Percentiles rank a stretch among this genome's conserved stretches.
Evolutionary conservation across 2,329 filamentous ascomycete species (phyloP).

Genomic region (Thelonectria olida): DNA sequence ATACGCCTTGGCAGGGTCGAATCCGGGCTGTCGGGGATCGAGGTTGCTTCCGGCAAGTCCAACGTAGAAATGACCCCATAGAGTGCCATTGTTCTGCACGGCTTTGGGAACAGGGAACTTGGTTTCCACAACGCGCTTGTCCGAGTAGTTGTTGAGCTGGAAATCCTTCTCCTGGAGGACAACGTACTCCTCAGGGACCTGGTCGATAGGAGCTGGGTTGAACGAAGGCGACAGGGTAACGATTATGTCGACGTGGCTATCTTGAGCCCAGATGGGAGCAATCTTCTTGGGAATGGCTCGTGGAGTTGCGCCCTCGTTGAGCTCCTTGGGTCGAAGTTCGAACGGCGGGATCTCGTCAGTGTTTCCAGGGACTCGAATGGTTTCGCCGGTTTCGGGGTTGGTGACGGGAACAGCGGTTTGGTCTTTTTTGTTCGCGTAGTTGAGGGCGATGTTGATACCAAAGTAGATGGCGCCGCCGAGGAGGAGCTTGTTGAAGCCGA

Average conservation of each 20-base stretch:
- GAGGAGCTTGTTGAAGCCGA: slow-evolving; percentile 57
- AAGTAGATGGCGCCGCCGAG: slow-evolving; percentile 66
- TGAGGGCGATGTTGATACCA: slow-evolving; percentile 67
- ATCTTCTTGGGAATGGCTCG: slow-evolving; percentile 74
- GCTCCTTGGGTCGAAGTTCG: slow-evolving; percentile 67
- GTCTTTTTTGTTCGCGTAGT: slow-evolving; percentile 60
- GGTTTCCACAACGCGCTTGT: slow-evolving; percentile 80
- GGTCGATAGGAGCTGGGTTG: slow-evolving; percentile 72
- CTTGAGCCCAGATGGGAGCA: slow-evolving; percentile 86
- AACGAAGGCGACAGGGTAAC: slow-evolving; percentile 85
- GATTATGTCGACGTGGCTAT: slow-evolving; percentile 81
- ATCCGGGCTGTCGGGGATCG: slow-evolving; percentile 78
- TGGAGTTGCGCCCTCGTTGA: slow-evolving; percentile 70
- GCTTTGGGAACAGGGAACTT: slow-evolving; percentile 79
- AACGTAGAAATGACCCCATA: slow-evolving; percentile 95
- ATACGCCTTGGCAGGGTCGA: slow-evolving; percentile 79
- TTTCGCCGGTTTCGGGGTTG: slow-evolving; percentile 59
- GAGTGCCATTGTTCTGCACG: slow-evolving; percentile 90
- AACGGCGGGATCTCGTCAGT: slow-evolving; percentile 70
- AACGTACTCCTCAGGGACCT: slow-evolving; percentile 72
- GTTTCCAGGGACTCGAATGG: slow-evolving; percentile 63
- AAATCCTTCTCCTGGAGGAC: slow-evolving; percentile 86
- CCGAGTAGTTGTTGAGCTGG: slow-evolving; percentile 79
- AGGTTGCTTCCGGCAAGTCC: slow-evolving; percentile 78
- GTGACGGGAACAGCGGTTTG: slow-evolving; percentile 57